Conservation (phyloP, 2,329 filamentous ascomycete species). For the Ascosphaera aggregata region DNA sequence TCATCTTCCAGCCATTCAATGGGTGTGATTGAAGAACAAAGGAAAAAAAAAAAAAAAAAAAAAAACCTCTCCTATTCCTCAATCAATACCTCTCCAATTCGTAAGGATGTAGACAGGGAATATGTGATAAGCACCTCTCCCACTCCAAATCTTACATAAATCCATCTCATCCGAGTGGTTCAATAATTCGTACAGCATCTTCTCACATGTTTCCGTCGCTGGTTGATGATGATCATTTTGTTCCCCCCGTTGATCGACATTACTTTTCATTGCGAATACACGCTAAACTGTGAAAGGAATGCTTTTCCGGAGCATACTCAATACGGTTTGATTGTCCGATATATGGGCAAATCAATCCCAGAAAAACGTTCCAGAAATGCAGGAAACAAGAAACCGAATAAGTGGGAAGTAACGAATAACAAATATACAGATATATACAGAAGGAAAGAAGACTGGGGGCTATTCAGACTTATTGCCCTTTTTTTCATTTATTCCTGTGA, state of each 20-base stretch:
- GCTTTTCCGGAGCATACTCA: neutral
- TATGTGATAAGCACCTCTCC: no score
- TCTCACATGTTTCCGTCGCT: neutral
- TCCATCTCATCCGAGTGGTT: conserved; percentile 3
- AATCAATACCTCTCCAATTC: conserved; percentile 2
- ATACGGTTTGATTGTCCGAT: neutral
- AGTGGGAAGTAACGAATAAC: conserved; percentile 1
- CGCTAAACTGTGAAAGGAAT: neutral
- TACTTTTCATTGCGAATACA: neutral
- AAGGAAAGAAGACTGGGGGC: neutral
- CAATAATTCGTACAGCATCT: neutral
- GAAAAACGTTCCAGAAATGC: neutral
- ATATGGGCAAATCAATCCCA: neutral
- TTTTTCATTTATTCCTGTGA: no score
- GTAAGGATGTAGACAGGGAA: conserved; percentile 1
- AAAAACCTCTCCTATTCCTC: conserved; percentile 2
- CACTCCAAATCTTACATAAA: no score
- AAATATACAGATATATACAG: conserved; percentile 1
- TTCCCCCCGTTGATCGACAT: neutral
- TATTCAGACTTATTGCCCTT: no score
- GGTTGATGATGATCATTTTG: neutral
- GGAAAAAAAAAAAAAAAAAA: neutral
- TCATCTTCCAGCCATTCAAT: no score
- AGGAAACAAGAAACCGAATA: conserved; percentile 1
- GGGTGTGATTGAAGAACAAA: neutral